phyloP scores from a whole-genome alignment of 768 basidiomycete genomes.

The Lanmaoa pseudosensibilis region DNA sequence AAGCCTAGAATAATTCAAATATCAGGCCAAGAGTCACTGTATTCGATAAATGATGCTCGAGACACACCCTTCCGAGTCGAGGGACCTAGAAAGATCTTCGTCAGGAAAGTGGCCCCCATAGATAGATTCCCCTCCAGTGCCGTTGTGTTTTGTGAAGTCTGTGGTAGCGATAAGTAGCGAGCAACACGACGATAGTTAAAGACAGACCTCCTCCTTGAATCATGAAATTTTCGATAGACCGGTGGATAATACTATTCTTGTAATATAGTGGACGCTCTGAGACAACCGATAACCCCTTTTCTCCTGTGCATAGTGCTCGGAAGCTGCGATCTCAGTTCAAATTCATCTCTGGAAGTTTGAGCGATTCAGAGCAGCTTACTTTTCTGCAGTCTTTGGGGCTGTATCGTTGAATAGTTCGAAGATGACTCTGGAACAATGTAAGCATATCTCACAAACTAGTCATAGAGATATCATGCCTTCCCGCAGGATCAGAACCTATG shows the following conservation, averaged over 20 bases:
- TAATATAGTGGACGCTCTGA: slow-evolving; percentile 76
- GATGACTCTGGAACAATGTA: slow-evolving; percentile 48
- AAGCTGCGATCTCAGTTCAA: slow-evolving; percentile 52
- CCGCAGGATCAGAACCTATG: slow-evolving; percentile 47
- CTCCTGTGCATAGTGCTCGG: slow-evolving; percentile 82
- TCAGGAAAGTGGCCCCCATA: slow-evolving; percentile 76
- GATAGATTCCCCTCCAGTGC: slow-evolving; percentile 80
- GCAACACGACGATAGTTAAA: neutral
- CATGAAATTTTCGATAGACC: slow-evolving; percentile 80
- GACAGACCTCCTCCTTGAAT: slow-evolving; percentile 72
- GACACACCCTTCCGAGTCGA: slow-evolving; percentile 64
- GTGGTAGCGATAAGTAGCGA: slow-evolving; percentile 1
- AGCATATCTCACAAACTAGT: slow-evolving; percentile 6
- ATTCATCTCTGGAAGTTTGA: neutral
- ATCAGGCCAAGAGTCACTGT: neutral
- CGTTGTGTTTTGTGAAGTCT: slow-evolving; percentile 81
- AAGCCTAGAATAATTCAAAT: slow-evolving; percentile 41
- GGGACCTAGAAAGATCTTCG: slow-evolving; percentile 63
- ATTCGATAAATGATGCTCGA: neutral
- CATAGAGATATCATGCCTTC: slow-evolving; percentile 45
- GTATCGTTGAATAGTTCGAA: slow-evolving; percentile 76
- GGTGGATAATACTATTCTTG: slow-evolving; percentile 75
- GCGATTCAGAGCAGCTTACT: slow-evolving; percentile 45
- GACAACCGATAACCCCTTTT: slow-evolving; percentile 67
- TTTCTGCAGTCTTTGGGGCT: slow-evolving; percentile 76